Evolutionary conservation across 2,329 filamentous ascomycete genomes (phyloP).

Genomic region (Lecanoromycetidae sp.): DNA sequence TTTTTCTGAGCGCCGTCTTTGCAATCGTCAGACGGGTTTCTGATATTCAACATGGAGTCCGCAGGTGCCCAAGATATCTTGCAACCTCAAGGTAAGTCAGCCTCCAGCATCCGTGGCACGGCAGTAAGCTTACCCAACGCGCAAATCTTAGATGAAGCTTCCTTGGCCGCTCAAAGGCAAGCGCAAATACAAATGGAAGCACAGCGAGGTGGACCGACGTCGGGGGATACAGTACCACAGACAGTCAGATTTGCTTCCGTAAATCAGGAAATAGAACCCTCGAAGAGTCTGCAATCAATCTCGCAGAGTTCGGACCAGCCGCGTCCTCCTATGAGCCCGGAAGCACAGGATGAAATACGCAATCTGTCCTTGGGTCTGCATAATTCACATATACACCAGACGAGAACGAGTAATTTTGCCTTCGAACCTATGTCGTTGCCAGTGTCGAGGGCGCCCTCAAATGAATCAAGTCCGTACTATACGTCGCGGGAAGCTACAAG

Average conservation of each 20-base stretch:
- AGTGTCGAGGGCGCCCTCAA: slow-evolving; percentile 56
- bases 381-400: slow-evolving; percentile 64
- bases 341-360: slow-evolving; percentile 52
- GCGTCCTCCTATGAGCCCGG: slow-evolving; percentile 24
- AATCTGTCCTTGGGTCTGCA: slow-evolving; percentile 62
- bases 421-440: slow-evolving; percentile 89
- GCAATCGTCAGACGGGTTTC: background rate
- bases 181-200: background rate
- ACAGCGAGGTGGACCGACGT: background rate
- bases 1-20: background rate
- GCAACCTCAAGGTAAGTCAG: slow-evolving; percentile 1
- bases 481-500: slow-evolving; percentile 46
- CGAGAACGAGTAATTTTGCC: slow-evolving; percentile 71
- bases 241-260: slow-evolving; percentile 61
- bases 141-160: background rate
- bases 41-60: slow-evolving; percentile 4
- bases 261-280: slow-evolving; percentile 56
- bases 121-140: slow-evolving; percentile 12
- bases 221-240: slow-evolving; percentile 18
- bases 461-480: slow-evolving; percentile 50
- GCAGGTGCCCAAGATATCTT: background rate
- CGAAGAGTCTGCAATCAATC: slow-evolving; percentile 25
- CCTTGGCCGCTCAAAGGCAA: background rate
- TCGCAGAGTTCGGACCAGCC: slow-evolving; percentile 20
- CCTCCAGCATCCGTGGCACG: background rate